Conservation (phyloP, 1,139 yeast genomes). For the Petasospora rhodanensis region DNA sequence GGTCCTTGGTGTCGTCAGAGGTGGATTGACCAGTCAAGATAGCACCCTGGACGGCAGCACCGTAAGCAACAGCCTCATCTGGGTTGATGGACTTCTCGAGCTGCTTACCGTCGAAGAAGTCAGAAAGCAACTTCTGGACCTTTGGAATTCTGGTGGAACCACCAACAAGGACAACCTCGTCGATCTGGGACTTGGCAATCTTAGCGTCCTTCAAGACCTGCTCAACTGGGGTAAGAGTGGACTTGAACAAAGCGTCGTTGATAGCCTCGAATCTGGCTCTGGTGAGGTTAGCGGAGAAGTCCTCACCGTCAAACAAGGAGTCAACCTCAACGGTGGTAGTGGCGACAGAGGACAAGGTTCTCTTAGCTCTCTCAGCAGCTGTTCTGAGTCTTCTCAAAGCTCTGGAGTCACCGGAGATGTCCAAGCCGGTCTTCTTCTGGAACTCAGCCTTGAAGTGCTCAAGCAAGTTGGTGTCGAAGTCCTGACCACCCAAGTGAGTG, state of each 20-base stretch:
- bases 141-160: conserved; percentile 99
- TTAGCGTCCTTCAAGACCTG: conserved; percentile 96
- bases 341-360: conserved; percentile 95
- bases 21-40: conserved; percentile 97
- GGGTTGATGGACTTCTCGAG: conserved; percentile 97
- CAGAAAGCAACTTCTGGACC: conserved; percentile 95
- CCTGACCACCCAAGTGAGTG: conserved; percentile 99
- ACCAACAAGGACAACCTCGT: conserved; percentile 98
- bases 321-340: conserved; percentile 97
- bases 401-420: conserved; percentile 87
- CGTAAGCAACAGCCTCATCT: conserved; percentile 98
- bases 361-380: conserved; percentile 99
- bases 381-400: conserved; percentile 98
- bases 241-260: conserved; percentile 92
- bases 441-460: conserved; percentile 92
- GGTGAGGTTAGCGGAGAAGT: conserved; percentile 93
- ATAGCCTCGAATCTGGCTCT: conserved; percentile 99
- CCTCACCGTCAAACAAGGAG: conserved; percentile 94
- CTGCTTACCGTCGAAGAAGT: conserved; percentile 98
- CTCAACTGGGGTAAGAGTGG: conserved; percentile 96
- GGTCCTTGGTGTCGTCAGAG: conserved; percentile 95
- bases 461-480: conserved; percentile 94
- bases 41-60: conserved; percentile 99
- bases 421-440: conserved; percentile 95
- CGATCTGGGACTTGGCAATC: conserved; percentile 81